Conservation (phyloP, 164 flowering plant species). For the Warburgia ugandensis region DNA sequence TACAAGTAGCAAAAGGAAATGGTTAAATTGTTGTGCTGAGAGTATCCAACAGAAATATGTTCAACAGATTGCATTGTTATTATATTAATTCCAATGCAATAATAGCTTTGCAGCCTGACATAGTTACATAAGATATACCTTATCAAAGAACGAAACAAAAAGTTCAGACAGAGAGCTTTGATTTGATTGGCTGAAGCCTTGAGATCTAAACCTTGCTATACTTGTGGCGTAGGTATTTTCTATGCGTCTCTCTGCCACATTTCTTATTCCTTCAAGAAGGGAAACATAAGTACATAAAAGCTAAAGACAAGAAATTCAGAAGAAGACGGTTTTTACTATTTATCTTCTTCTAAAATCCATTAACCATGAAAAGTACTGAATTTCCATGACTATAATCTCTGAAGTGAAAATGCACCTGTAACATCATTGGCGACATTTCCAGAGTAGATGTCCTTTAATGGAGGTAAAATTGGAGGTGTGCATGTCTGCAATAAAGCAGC, state of each 20-base stretch:
- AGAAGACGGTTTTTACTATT: neutral
- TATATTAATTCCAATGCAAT: neutral
- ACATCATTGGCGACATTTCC: slow-evolving; percentile 66
- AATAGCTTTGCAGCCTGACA: neutral
- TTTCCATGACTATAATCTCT: neutral
- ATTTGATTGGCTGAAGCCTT: slow-evolving; percentile 31
- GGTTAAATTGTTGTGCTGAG: neutral
- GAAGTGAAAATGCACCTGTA: slow-evolving; percentile 39
- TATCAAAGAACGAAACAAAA: slow-evolving; percentile 60
- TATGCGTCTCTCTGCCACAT: slow-evolving; percentile 38
- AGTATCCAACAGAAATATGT: neutral
- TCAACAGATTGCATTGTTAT: neutral
- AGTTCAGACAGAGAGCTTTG: slow-evolving; percentile 63
- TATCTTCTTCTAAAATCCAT: neutral
- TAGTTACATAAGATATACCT: slow-evolving; percentile 34
- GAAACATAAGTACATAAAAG: neutral
- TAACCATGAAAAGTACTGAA: neutral
- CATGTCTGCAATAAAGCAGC: slow-evolving; percentile 55
- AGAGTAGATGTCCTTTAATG: slow-evolving; percentile 64
- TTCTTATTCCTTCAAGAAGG: slow-evolving; percentile 50
- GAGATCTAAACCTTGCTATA: slow-evolving; percentile 41
- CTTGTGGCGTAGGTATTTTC: slow-evolving; percentile 39
- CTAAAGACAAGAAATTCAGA: neutral
- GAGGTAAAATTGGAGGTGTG: slow-evolving; percentile 84
- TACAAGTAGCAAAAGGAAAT: neutral